A percentile compares a stretch with the other conserved stretches of the same genome.
Evolutionary conservation across 1,284 basidiomycete genomes (phyloP).

Genomic region (Ustilago crameri): DNA sequence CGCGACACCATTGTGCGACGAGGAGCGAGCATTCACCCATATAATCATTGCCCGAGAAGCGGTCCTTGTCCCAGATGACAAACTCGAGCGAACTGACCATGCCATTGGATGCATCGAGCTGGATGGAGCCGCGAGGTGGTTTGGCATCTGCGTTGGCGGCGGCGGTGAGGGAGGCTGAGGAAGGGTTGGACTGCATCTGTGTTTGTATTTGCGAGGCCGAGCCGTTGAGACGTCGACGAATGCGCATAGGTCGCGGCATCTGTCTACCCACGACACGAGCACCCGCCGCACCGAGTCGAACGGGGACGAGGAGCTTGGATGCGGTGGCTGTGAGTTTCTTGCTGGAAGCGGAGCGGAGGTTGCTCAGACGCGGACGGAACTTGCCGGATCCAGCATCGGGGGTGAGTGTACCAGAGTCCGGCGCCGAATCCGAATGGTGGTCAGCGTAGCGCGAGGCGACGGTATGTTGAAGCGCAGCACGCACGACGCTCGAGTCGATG

Average conservation of each 20-base stretch:
- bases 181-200: not conserved
- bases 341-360: conserved; percentile 36
- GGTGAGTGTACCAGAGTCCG: not conserved
- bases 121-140: conserved; percentile 43
- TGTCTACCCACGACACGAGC: conserved; percentile 52
- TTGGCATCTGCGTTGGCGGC: conserved; percentile 8
- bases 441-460: conserved; percentile 2
- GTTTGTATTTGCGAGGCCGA: conserved; percentile 9
- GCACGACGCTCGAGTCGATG: conserved; percentile 32
- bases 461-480: conserved; percentile 29
- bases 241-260: conserved; percentile 55
- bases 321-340: conserved; percentile 46
- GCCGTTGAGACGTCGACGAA: conserved; percentile 22
- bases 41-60: conserved; percentile 80
- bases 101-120: conserved; percentile 46
- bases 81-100: conserved; percentile 74
- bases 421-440: not conserved
- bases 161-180: not conserved
- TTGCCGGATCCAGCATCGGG: conserved; percentile 11
- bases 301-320: conserved; percentile 52
- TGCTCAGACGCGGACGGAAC: conserved; percentile 19
- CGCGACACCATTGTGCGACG: conserved; percentile 81
- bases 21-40: conserved; percentile 85
- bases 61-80: conserved; percentile 92
- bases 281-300: conserved; percentile 53